phyloP scores from a whole-genome alignment of 257 asterid genomes.

The Solanum dulcamara region DNA sequence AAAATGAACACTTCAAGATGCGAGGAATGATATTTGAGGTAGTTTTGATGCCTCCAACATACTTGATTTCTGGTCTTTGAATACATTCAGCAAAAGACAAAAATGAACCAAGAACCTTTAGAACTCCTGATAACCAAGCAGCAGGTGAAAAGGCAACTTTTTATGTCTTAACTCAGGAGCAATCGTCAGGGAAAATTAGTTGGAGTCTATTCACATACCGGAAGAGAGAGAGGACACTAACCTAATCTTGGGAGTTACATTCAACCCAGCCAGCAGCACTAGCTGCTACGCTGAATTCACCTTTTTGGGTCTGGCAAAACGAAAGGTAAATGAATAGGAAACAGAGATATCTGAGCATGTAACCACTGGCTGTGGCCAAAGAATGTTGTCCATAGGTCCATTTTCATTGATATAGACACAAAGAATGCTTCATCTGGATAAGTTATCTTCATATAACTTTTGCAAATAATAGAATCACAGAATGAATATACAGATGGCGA shows the following conservation, averaged over 20 bases:
- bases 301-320: neutral
- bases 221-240: neutral
- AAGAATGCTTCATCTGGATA: constrained; percentile 7
- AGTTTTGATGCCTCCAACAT: neutral
- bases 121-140: neutral
- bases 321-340: neutral
- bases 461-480: constrained; percentile 23
- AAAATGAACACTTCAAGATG: neutral
- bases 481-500: constrained; percentile 44
- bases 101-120: neutral
- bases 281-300: neutral
- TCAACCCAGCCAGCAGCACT: neutral
- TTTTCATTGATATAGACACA: constrained; percentile 1
- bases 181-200: neutral
- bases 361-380: constrained; percentile 2
- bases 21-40: neutral
- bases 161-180: neutral
- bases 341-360: neutral
- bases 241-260: neutral
- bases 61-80: neutral
- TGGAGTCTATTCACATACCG: neutral
- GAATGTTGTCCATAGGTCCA: constrained; percentile 4
- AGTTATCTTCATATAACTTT: constrained; percentile 26
- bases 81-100: neutral
- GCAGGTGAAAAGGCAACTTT: neutral